Evolutionary conservation across 1,139 yeast genomes (phyloP).

Genomic region (Scheffersomyces segobiensis): DNA sequence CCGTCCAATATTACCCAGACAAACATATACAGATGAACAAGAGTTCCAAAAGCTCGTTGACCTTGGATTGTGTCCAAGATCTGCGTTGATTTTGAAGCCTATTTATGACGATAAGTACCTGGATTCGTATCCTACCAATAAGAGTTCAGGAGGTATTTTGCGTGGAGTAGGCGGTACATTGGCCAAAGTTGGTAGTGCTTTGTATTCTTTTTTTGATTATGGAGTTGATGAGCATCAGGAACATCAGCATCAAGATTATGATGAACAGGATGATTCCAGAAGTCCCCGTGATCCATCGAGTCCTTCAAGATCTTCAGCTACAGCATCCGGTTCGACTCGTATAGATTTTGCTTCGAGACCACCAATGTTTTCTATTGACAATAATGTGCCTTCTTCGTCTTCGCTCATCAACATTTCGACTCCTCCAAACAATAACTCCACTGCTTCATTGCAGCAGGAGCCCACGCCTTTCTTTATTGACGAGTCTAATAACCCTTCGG

Average conservation of each 20-base stretch:
- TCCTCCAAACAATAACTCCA: slow-evolving; percentile 6
- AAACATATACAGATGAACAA: slow-evolving; percentile 47
- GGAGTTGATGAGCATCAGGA: slow-evolving; percentile 26
- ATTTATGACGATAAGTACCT: slow-evolving; percentile 28
- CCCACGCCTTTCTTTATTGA: neutral
- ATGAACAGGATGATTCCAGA: neutral
- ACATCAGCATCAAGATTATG: neutral
- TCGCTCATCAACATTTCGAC: slow-evolving; percentile 19
- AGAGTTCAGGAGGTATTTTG: slow-evolving; percentile 14
- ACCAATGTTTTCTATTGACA: slow-evolving; percentile 19
- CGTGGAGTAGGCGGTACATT: slow-evolving; percentile 15
- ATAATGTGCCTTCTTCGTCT: slow-evolving; percentile 13
- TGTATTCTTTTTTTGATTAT: slow-evolving; percentile 46
- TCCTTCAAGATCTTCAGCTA: neutral
- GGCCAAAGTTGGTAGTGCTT: slow-evolving; percentile 28
- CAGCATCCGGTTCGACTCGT: neutral
- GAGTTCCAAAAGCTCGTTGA: slow-evolving; percentile 49
- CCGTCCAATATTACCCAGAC: slow-evolving; percentile 37
- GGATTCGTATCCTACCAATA: slow-evolving; percentile 14
- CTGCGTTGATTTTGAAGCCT: slow-evolving; percentile 67
- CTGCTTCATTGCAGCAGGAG: neutral
- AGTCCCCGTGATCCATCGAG: neutral
- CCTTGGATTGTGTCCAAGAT: slow-evolving; percentile 61
- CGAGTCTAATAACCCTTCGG: slow-evolving; percentile 7
- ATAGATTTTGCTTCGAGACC: neutral